These are phyloP conservation scores for Rhodotorula diobovata DNA, from an alignment of 768 basidiomycete genomes.

Conservation along the genomic window DNA sequence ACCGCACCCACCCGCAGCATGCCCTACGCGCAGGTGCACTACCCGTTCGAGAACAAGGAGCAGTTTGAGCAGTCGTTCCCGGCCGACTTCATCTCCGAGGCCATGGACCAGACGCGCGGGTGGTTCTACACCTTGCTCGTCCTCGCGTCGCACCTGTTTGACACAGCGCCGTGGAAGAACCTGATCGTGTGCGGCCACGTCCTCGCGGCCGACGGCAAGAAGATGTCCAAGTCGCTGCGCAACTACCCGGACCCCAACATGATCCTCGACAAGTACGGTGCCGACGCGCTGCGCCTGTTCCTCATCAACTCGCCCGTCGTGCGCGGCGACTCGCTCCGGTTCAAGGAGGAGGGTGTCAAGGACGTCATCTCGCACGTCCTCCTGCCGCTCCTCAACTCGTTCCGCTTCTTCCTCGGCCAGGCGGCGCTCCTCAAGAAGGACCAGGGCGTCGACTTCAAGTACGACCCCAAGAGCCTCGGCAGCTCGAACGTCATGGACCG, in stretches of 20 bases:
- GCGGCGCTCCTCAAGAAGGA: slow-evolving; percentile 78
- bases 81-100: slow-evolving; percentile 94
- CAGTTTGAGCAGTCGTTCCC: slow-evolving; percentile 79
- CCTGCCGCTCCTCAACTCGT: slow-evolving; percentile 95
- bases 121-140: slow-evolving; percentile 99
- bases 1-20: slow-evolving; percentile 57
- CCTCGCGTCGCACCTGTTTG: slow-evolving; percentile 90
- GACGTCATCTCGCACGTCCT: slow-evolving; percentile 95
- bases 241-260: slow-evolving; percentile 96
- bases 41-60: slow-evolving; percentile 95
- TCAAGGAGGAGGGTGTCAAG: slow-evolving; percentile 95
- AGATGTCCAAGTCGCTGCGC: slow-evolving; percentile 96
- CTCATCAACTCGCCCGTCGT: slow-evolving; percentile 98
- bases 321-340: slow-evolving; percentile 92
- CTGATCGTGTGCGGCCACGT: slow-evolving; percentile 93
- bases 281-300: slow-evolving; percentile 95
- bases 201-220: slow-evolving; percentile 88
- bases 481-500: slow-evolving; percentile 95
- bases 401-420: slow-evolving; percentile 98
- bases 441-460: slow-evolving; percentile 69
- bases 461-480: slow-evolving; percentile 76
- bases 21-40: slow-evolving; percentile 96
- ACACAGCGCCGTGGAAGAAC: slow-evolving; percentile 94
- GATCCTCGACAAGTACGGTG: slow-evolving; percentile 84
- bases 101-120: slow-evolving; percentile 96